Evolutionary conservation across 2,329 filamentous ascomycete genomes (phyloP).

Genomic region (Thielaviopsis euricoi): DNA sequence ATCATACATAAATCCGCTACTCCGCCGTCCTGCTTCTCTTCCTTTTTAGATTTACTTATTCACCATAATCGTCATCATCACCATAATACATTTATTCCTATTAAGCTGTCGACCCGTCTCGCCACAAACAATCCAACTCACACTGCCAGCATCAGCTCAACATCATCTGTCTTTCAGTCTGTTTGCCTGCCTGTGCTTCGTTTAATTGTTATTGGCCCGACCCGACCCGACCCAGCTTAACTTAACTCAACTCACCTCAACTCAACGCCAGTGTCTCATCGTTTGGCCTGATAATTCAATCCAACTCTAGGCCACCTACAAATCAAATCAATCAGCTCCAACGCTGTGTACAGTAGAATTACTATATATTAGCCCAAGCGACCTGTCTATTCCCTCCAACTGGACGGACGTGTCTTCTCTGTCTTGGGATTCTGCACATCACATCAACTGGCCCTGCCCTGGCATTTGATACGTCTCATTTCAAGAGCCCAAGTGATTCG

Average conservation of each 20-base stretch:
- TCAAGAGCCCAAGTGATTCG: not conserved
- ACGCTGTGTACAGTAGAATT: not conserved
- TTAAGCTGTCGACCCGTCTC: not conserved
- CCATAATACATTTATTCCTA: too few species aligned
- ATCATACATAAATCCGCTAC: not conserved
- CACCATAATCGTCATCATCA: too few species aligned
- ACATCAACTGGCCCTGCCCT: not conserved
- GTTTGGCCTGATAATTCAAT: not conserved
- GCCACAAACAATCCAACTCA: not conserved
- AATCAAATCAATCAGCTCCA: not conserved
- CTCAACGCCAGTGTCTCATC: not conserved
- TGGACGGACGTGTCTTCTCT: not conserved
- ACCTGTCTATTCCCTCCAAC: not conserved
- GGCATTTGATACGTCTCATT: not conserved
- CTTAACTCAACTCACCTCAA: too few species aligned
- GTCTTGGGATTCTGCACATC: not conserved
- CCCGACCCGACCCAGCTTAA: too few species aligned
- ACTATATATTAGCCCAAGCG: not conserved
- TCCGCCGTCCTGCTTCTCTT: not conserved
- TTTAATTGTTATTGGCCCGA: not conserved
- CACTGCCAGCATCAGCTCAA: not conserved
- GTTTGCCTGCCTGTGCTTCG: too few species aligned
- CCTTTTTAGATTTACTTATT: not conserved
- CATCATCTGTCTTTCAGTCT: not conserved
- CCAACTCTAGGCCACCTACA: not conserved